Evolutionary conservation across 371 early-diverging fungal species (phyloP).

Genomic region (Rhizomucor pusillus): DNA sequence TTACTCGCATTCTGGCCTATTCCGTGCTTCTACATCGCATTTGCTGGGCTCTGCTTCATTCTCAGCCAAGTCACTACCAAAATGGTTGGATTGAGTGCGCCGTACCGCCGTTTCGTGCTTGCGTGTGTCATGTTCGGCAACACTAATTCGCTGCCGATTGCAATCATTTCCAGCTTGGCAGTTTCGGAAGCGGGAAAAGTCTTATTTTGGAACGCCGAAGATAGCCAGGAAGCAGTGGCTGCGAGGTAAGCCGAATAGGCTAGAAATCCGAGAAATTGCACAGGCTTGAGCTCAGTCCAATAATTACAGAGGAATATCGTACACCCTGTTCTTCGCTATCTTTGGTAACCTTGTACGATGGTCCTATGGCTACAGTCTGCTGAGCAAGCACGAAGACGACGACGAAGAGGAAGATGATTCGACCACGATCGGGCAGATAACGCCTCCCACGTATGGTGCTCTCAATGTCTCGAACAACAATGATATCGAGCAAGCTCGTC

Average conservation of each 20-base stretch:
- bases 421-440: not conserved
- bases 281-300: not conserved
- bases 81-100: conserved; percentile 42
- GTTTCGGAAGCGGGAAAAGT: conserved; percentile 61
- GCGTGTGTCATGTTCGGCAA: conserved; percentile 72
- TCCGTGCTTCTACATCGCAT: conserved; percentile 63
- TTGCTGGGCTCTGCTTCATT: conserved; percentile 16
- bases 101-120: conserved; percentile 59
- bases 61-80: conserved; percentile 27
- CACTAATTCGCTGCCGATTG: conserved; percentile 73
- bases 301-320: conserved; percentile 63
- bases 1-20: conserved; percentile 71
- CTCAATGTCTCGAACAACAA: conserved; percentile 2
- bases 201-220: conserved; percentile 56
- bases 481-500: not conserved
- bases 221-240: conserved; percentile 61
- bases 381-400: conserved; percentile 25
- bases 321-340: conserved; percentile 72
- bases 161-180: conserved; percentile 68
- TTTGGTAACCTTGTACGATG: conserved; percentile 74
- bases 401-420: conserved; percentile 20
- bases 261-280: not conserved
- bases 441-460: not conserved
- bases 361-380: conserved; percentile 70
- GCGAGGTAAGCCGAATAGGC: conserved; percentile 44